A percentile compares a stretch with the other conserved stretches of the same genome.
Evolutionary conservation across 2,329 filamentous ascomycete species (phyloP).

Genomic region (Pseudocercospora ulei): DNA sequence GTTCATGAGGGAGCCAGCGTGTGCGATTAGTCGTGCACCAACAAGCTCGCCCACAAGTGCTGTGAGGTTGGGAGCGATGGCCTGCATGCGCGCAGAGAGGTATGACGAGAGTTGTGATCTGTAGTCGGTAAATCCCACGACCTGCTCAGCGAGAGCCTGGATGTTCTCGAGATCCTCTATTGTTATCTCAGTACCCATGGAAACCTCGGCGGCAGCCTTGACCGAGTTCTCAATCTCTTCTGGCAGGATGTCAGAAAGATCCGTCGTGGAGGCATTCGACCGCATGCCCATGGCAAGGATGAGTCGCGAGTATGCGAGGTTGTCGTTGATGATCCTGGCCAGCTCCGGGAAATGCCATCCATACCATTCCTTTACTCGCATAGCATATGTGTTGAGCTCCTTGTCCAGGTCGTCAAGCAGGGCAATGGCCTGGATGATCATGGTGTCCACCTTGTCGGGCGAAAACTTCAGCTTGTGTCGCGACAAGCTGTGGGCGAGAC

Average conservation of each 20-base stretch:
- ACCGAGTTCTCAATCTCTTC: conserved; percentile 89
- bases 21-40: conserved; percentile 86
- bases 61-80: conserved; percentile 91
- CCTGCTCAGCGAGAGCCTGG: conserved; percentile 80
- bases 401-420: conserved; percentile 95
- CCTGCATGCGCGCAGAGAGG: conserved; percentile 85
- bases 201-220: conserved; percentile 89
- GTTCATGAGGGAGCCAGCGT: conserved; percentile 87
- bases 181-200: conserved; percentile 96
- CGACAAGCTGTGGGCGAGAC: conserved; percentile 92
- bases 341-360: conserved; percentile 99
- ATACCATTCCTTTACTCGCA: conserved; percentile 99
- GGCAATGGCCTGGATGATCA: conserved; percentile 96
- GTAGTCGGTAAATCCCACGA: conserved; percentile 85
- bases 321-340: conserved; percentile 94
- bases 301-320: conserved; percentile 82
- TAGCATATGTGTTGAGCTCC: conserved; percentile 96
- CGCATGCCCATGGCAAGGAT: conserved; percentile 85
- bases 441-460: conserved; percentile 95
- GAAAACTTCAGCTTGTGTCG: conserved; percentile 98
- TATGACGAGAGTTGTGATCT: conserved; percentile 79
- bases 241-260: conserved; percentile 82
- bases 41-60: conserved; percentile 87
- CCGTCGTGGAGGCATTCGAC: conserved; percentile 60
- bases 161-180: conserved; percentile 90